phyloP scores from a whole-genome alignment of 2,329 filamentous ascomycete species.

The Penicillium thymicola region DNA sequence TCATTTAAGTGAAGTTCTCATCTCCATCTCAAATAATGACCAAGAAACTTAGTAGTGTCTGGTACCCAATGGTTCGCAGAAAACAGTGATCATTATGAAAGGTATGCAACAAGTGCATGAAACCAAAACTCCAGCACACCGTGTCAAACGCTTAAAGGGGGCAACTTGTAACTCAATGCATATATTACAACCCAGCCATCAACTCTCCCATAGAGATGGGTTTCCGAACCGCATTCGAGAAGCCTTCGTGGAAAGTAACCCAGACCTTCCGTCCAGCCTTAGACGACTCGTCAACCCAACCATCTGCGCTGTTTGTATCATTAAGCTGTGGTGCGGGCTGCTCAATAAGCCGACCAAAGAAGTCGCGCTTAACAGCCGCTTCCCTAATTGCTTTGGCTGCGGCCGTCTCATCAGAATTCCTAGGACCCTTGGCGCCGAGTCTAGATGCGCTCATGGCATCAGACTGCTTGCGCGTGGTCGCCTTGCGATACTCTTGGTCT shows the following conservation, averaged over 20 bases:
- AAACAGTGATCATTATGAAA: not conserved
- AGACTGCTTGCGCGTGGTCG: constrained; percentile 64
- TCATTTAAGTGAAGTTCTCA: not conserved
- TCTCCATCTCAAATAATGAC: not conserved
- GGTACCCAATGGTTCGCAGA: not conserved
- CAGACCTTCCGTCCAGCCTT: constrained; percentile 63
- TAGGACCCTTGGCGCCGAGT: constrained; percentile 19
- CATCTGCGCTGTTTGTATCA: constrained; percentile 31
- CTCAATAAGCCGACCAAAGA: constrained; percentile 73
- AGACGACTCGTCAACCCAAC: constrained; percentile 33
- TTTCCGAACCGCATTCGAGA: constrained; percentile 89
- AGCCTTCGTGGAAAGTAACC: constrained; percentile 86
- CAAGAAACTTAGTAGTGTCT: not conserved
- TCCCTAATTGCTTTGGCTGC: constrained; percentile 27
- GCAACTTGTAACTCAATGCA: not conserved
- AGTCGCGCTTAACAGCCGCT: constrained; percentile 65
- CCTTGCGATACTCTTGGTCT: constrained; percentile 81
- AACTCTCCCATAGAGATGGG: constrained; percentile 79
- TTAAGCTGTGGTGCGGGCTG: constrained; percentile 42
- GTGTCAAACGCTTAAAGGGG: constrained; percentile 7
- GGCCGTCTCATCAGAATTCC: constrained; percentile 28
- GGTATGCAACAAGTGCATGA: not conserved
- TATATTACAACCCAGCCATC: constrained; percentile 48
- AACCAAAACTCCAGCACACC: not conserved
- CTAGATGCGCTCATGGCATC: constrained; percentile 48